A percentile compares a stretch with the other conserved stretches of the same genome.
Evolutionary conservation across 1,139 yeast genomes (phyloP).

Genomic region (Hyphopichia fennica): DNA sequence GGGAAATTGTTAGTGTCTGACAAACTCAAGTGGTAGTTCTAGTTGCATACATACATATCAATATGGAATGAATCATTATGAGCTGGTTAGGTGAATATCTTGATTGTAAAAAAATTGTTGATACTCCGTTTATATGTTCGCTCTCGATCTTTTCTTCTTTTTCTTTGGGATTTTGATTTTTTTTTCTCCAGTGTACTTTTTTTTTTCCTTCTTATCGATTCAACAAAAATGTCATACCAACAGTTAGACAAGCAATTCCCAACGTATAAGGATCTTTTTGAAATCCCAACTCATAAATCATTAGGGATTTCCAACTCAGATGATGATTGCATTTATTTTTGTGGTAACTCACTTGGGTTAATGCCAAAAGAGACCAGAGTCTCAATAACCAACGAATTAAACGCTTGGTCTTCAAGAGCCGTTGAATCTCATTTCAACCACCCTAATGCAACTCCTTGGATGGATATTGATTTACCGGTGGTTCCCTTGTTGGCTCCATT

Average conservation of each 20-base stretch:
- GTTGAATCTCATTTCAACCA: constrained; percentile 86
- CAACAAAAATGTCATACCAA: neutral
- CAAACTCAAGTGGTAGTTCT: neutral
- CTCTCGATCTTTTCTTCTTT: neutral
- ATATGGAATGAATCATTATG: constrained; percentile 84
- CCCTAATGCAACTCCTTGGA: constrained; percentile 65
- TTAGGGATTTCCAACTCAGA: constrained; percentile 41
- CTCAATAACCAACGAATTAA: constrained; percentile 65
- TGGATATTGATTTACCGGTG: constrained; percentile 77
- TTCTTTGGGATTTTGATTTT: neutral
- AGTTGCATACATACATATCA: constrained; percentile 76
- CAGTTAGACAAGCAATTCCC: constrained; percentile 39
- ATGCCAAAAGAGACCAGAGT: constrained; percentile 68
- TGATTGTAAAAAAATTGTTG: neutral
- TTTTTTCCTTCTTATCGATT: neutral
- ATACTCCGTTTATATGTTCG: neutral
- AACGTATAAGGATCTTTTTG: constrained; percentile 43
- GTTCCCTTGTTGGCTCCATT: constrained; percentile 66
- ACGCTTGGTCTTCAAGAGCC: constrained; percentile 78
- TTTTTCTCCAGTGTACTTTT: neutral
- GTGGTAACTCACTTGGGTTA: constrained; percentile 90
- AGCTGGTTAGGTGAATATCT: neutral
- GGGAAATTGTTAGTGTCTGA: constrained; percentile 18
- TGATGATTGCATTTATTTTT: constrained; percentile 55
- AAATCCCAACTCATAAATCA: constrained; percentile 58